phyloP scores from a whole-genome alignment of 495 filamentous ascomycete genomes.

The Lindgomyces ingoldianus region DNA sequence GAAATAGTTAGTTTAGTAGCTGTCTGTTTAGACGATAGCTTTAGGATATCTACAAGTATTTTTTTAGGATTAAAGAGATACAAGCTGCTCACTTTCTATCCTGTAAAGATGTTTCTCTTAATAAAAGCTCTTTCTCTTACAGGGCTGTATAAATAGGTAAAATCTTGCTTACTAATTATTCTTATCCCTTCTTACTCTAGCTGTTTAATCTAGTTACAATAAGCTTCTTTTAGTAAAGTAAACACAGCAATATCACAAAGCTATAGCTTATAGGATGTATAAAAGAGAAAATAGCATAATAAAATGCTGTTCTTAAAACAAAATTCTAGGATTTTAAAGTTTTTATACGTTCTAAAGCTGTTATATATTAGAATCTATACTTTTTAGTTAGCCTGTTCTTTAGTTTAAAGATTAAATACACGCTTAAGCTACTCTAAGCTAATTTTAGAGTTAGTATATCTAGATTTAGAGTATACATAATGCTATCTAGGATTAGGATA shows the following conservation, averaged over 20 bases:
- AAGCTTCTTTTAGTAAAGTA: too few species aligned
- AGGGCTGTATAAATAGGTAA: too few species aligned
- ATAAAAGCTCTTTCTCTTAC: too few species aligned
- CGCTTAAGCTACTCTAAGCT: too few species aligned
- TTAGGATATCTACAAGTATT: too few species aligned
- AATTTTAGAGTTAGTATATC: constrained; percentile 18
- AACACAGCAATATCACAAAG: not conserved
- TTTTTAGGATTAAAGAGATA: too few species aligned
- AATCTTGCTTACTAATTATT: too few species aligned
- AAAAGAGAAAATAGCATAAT: not conserved
- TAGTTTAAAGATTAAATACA: not conserved
- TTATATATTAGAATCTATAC: not conserved
- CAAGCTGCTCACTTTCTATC: too few species aligned
- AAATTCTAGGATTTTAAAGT: not conserved
- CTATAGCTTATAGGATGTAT: not conserved
- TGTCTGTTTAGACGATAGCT: not conserved
- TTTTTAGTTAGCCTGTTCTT: not conserved
- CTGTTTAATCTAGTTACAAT: too few species aligned
- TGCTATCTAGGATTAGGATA: constrained; percentile 4
- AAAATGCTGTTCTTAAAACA: not conserved
- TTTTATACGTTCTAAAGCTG: not conserved
- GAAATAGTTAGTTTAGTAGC: constrained; percentile 14
- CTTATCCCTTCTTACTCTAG: too few species aligned
- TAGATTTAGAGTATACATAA: constrained; percentile 14
- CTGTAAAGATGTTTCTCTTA: too few species aligned